These are phyloP conservation scores for Dictyostelium purpureum DNA, from an alignment of 78 protist species.

Conservation along the genomic window DNA sequence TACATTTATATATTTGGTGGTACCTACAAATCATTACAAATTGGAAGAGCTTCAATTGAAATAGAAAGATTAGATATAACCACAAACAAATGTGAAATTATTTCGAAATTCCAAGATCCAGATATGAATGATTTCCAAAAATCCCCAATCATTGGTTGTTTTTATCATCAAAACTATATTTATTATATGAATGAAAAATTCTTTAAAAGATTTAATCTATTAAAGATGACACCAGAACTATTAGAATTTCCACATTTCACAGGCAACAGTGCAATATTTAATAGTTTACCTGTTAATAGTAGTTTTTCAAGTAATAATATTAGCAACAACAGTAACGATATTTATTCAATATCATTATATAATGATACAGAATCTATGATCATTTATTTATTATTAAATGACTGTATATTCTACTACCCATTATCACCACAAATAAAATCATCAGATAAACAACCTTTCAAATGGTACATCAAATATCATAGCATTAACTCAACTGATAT, in stretches of 20 bases:
- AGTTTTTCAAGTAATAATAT: not conserved
- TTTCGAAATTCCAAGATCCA: not conserved
- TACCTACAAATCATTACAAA: not conserved
- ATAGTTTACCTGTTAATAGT: not conserved
- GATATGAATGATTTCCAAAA: not conserved
- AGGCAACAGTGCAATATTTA: not conserved
- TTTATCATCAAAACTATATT: not conserved
- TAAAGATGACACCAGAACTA: not conserved
- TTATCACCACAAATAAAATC: not conserved
- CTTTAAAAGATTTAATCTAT: constrained; percentile 7
- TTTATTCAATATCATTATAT: too few species aligned
- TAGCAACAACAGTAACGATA: not conserved
- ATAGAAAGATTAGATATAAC: constrained; percentile 23
- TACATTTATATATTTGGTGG: constrained; percentile 61
- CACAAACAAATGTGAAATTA: not conserved
- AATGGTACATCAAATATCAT: not conserved
- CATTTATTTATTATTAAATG: not conserved
- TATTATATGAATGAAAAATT: not conserved
- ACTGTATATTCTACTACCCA: not conserved
- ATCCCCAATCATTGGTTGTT: not conserved
- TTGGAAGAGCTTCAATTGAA: constrained; percentile 8
- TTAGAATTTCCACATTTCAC: constrained; percentile 8
- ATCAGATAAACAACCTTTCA: not conserved
- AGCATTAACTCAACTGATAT: not conserved
- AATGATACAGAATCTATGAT: not conserved